phyloP scores from a whole-genome alignment of 306 rosid species.

The Mimosa pudica region DNA sequence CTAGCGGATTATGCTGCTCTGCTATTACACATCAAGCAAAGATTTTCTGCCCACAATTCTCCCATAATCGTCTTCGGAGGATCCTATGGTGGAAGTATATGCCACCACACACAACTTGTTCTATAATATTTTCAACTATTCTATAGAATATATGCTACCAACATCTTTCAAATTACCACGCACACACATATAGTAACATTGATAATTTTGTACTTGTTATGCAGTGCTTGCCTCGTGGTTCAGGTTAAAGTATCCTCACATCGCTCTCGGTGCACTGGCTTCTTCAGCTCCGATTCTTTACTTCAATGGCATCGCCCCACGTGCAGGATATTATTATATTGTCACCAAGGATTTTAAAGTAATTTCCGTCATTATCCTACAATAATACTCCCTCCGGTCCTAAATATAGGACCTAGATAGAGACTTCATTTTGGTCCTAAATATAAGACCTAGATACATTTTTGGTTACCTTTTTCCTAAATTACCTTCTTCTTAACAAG shows the following conservation, averaged over 20 bases:
- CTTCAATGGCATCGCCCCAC: neutral
- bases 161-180: no score
- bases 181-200: no score
- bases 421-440: no score
- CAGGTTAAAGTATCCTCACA: slow-evolving; percentile 50
- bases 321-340: neutral
- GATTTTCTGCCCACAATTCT: slow-evolving; percentile 39
- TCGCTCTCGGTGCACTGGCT: slow-evolving; percentile 48
- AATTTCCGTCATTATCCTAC: neutral
- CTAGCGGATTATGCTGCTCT: slow-evolving; percentile 62
- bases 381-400: no score
- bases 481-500: no score
- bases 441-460: no score
- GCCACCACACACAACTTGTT: neutral
- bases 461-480: no score
- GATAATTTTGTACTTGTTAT: neutral
- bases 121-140: neutral
- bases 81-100: slow-evolving; percentile 63
- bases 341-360: slow-evolving; percentile 3
- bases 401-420: no score
- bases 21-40: slow-evolving; percentile 47
- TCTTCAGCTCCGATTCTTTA: slow-evolving; percentile 46
- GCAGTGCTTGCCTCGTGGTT: slow-evolving; percentile 58
- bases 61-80: slow-evolving; percentile 64
- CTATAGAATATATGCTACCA: neutral